Base-by-base conservation (phyloP, 2,329 filamentous ascomycete genomes). In the Tolypocladium ophioglossoides region DNA sequence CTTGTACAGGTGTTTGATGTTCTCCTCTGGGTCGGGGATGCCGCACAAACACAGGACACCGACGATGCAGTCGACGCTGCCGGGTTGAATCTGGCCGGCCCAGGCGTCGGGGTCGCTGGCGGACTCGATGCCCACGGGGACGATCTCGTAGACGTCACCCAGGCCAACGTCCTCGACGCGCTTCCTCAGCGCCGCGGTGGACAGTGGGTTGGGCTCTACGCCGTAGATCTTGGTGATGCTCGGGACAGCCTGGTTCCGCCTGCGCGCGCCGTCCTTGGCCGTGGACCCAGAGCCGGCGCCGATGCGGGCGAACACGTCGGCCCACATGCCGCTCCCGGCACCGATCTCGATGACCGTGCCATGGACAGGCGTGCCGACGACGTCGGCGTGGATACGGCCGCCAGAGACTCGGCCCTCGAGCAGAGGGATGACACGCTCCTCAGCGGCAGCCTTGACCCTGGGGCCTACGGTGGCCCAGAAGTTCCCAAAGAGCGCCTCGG, bases 341-440 rank as follows among this genome's bases (percentile, higher is more conserved):
- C 84, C 84, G 53, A 86, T 74, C 67, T 87, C 84, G 46, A 86
- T 65, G 6, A 84, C 77, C 2, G 76, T 70, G 3, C 83, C 81
- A 0, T 63, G 61, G 10, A 82, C 68, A 3, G 73, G 73, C 54
- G 68, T 62, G 54, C 65, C 62, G 22, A 64, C 66, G 40, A 60
- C 62, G 16, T 65, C 66, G 0, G 68, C 64, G 6, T 70, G 56
- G 39, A 73, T 61, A 7, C 48, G 56, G 7, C 77, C 79, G 16
- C 60, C 59, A 12, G 54, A 54, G 5, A 75, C 69, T 34, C 74
- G 72, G 14, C 79, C 79, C 55, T 79, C 72, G 2, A 85, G 72
- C 2, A 85, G 69, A 0, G 83, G 79, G 11, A 78, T 63, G 3
- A 86, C 78, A 32, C 67, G 66, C 0, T 61, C 61, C 38, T 70